These are phyloP conservation scores for Rhododendron molle DNA, from an alignment of 148 eudicot genomes.

Conservation along the genomic window DNA sequence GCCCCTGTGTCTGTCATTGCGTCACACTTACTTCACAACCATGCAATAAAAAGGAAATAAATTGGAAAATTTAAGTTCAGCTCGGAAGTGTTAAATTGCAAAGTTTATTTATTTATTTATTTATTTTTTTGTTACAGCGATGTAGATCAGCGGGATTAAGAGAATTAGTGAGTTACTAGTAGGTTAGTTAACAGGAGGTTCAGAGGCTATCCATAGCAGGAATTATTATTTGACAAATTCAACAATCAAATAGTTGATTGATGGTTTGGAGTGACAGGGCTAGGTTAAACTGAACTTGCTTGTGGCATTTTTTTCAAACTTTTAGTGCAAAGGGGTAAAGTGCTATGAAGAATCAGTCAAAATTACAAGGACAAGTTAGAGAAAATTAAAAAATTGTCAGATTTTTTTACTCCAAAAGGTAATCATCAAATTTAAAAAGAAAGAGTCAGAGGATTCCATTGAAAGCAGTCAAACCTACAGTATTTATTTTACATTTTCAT, in stretches of 20 bases:
- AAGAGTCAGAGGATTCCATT: neutral
- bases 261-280: neutral
- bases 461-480: neutral
- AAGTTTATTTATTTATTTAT: no score
- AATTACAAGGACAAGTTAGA: neutral
- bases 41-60: neutral
- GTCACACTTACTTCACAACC: neutral
- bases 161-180: no score
- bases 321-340: neutral
- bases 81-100: neutral
- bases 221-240: neutral
- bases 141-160: no score
- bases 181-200: no score
- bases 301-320: neutral
- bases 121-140: no score
- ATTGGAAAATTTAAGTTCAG: neutral
- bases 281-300: neutral
- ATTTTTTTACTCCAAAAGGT: neutral
- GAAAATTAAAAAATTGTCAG: neutral
- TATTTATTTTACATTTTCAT: neutral
- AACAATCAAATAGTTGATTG: neutral
- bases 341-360: neutral
- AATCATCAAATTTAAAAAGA: neutral
- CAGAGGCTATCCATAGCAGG: no score
- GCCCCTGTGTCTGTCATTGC: neutral